phyloP scores from a whole-genome alignment of 2,329 filamentous ascomycete species.

The Monosporascus ibericus region DNA sequence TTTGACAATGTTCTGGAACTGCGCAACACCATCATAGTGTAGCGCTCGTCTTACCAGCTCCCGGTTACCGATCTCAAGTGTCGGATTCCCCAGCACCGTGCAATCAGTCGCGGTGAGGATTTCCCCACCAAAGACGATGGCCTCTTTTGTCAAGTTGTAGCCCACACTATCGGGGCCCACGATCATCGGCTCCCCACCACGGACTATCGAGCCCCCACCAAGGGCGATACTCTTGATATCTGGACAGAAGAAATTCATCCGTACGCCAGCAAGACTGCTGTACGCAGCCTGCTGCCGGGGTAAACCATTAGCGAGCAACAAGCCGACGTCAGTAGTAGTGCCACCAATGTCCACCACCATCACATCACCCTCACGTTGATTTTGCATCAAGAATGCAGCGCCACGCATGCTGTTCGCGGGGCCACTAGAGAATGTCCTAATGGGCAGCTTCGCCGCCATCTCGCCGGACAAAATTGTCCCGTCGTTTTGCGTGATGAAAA shows the following conservation, averaged over 20 bases:
- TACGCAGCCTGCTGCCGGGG: conserved; percentile 58
- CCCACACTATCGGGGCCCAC: conserved; percentile 59
- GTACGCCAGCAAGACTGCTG: conserved; percentile 55
- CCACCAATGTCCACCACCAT: conserved; percentile 64
- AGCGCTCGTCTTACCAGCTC: conserved; percentile 11
- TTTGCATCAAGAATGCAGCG: conserved; percentile 50
- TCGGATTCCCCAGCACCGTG: conserved; percentile 29
- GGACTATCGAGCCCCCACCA: conserved; percentile 51
- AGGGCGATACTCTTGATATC: conserved; percentile 56
- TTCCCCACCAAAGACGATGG: conserved; percentile 50
- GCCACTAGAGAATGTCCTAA: conserved; percentile 56
- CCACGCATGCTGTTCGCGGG: conserved; percentile 60
- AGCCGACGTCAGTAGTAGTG: conserved; percentile 59
- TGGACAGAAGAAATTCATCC: conserved; percentile 54
- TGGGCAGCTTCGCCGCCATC: conserved; percentile 49
- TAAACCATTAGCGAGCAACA: conserved; percentile 55
- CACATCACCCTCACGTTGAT: conserved; percentile 28
- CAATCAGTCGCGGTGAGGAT: conserved; percentile 55
- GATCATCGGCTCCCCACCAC: conserved; percentile 32
- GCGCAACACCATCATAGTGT: conserved; percentile 19
- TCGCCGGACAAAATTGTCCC: conserved; percentile 52
- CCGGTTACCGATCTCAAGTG: conserved; percentile 35
- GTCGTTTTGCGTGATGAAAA: conserved; percentile 60
- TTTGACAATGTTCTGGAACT: conserved; percentile 18
- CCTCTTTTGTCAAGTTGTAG: conserved; percentile 47